Evolutionary conservation across 78 protist genomes (phyloP), one percentile per base, ranked within the genome.

Genomic region (Guillardia theta): DNA sequence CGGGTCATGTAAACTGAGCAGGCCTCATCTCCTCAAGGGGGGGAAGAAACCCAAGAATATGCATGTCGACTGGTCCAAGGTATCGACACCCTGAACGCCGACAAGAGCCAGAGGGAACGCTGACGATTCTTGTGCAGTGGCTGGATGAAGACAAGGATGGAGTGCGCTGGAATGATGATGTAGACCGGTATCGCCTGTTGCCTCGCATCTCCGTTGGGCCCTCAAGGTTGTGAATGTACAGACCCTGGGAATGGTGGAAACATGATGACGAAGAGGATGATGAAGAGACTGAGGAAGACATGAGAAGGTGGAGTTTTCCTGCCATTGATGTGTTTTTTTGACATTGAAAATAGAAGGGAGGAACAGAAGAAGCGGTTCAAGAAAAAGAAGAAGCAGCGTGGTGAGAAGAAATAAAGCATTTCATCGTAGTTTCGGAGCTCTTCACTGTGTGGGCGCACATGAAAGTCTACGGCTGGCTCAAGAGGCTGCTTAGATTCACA

Each of bases 71-170:
- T 58, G 70, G 70, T 58, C 70, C 6, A 58, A 58, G 70, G 70
- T 58, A 50, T 50, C 58, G 30, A 50, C 58, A 50, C 58, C 58
- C 58, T 15, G 58, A 50, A 50, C 15, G 15, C 58, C 58, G 15
- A 50, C 10, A 50, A 50, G 58, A 10, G 15, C 15, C 30, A 50
- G 58, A 15, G 15, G 58, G 58, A 50, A 15, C 15, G 58, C 15
- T 50, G 10, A 15, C 58, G 58, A 50, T 50, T 10, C 10, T 50
- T 8, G 6, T 9, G 9, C 83, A 70, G 83, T 70, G 83, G 83
- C 41, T 70, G 83, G 83, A 70, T 24, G 83, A 70, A 24, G 83
- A 70, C 83, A 70, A 70, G 83, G 83, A 70, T 24, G 83, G 83
- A 6, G 83, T 70, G 83, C 83, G 83, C 10, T 70, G 83, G 83